A percentile compares a stretch with the other conserved stretches of the same genome.
These are phyloP conservation scores for Dillenia suffruticosa DNA, from an alignment of 164 flowering plant species.

Conservation along the genomic window DNA sequence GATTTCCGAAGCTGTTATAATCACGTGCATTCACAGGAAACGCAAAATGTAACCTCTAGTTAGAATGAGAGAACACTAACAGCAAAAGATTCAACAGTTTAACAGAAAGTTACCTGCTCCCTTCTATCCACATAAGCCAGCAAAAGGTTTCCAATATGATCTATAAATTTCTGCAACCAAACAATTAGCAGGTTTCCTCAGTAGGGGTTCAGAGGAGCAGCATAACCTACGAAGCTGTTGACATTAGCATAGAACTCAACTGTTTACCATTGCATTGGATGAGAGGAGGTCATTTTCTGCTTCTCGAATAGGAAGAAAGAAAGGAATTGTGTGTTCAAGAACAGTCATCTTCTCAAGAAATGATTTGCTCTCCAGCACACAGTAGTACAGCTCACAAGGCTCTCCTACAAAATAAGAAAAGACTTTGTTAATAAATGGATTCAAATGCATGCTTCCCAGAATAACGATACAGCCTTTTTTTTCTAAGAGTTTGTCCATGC, in stretches of 20 bases:
- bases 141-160: constrained; percentile 83
- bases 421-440: too few relatives aligned
- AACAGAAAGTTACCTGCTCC: constrained; percentile 70
- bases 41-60: too few relatives aligned
- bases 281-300: constrained; percentile 89
- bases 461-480: too few relatives aligned
- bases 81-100: neutral
- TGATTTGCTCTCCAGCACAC: constrained; percentile 95
- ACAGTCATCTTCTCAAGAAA: constrained; percentile 98
- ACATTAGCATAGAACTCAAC: constrained; percentile 17
- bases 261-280: constrained; percentile 82
- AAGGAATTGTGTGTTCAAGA: constrained; percentile 93
- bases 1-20: too few relatives aligned
- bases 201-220: neutral
- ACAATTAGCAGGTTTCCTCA: constrained; percentile 3
- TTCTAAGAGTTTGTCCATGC: too few relatives aligned
- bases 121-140: constrained; percentile 94
- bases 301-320: constrained; percentile 87
- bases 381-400: constrained; percentile 80
- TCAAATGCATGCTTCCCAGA: too few relatives aligned
- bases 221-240: neutral
- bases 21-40: too few relatives aligned
- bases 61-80: too few relatives aligned
- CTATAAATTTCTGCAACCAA: constrained; percentile 83
- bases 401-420: constrained; percentile 55